phyloP scores from a whole-genome alignment of 176 grass and related monocot genomes.

The Raddia guianensis region DNA sequence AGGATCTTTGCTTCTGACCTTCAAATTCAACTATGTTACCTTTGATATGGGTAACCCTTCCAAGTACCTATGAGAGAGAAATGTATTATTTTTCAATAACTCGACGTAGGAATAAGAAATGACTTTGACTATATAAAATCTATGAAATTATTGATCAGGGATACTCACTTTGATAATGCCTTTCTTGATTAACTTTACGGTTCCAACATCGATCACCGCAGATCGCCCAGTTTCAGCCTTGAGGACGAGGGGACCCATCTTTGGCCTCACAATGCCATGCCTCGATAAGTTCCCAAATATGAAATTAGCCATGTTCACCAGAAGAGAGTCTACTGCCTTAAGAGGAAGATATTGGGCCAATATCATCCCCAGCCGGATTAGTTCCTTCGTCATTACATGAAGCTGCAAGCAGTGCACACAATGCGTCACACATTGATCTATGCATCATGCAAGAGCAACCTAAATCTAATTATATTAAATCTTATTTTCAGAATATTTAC shows the following conservation, averaged over 20 bases:
- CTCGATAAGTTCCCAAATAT: conserved; percentile 44
- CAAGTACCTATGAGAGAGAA: neutral
- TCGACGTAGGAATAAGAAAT: neutral
- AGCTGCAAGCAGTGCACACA: conserved; percentile 8
- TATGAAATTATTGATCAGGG: too few relatives aligned
- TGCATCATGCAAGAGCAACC: neutral
- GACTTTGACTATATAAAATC: neutral
- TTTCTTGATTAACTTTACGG: conserved; percentile 36
- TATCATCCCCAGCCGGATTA: conserved; percentile 48
- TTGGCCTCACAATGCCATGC: conserved; percentile 47
- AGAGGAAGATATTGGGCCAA: conserved; percentile 21
- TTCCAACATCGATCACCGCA: conserved; percentile 42
- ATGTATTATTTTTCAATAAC: neutral
- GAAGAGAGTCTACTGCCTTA: conserved; percentile 23
- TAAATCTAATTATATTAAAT: too few relatives aligned
- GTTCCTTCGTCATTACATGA: conserved; percentile 51
- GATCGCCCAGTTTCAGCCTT: conserved; percentile 38
- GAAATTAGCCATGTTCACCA: conserved; percentile 18
- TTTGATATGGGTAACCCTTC: neutral
- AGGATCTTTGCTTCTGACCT: neutral
- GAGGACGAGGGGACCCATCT: conserved; percentile 17
- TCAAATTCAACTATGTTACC: conserved; percentile 10
- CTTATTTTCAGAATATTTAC: too few relatives aligned
- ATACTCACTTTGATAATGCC: conserved; percentile 42
- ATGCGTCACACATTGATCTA: neutral